These are phyloP conservation scores for Lobosporangium transversale DNA, from an alignment of 192 early-diverging fungal species.

Conservation along the genomic window DNA sequence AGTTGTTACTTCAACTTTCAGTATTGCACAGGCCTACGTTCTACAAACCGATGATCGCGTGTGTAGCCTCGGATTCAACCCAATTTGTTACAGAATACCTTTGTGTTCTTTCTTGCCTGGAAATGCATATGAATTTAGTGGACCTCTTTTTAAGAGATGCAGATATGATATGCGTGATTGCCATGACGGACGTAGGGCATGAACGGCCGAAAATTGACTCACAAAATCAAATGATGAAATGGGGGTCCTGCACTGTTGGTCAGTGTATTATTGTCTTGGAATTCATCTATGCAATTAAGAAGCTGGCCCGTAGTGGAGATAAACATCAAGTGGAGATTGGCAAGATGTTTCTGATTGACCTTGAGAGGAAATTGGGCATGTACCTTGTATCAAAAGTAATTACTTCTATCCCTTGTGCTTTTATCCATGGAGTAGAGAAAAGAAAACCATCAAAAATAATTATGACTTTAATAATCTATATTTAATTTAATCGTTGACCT, in stretches of 20 bases:
- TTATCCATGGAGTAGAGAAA: too few species aligned
- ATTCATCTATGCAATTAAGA: slow-evolving; percentile 61
- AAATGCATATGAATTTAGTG: slow-evolving; percentile 57
- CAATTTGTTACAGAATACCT: slow-evolving; percentile 55
- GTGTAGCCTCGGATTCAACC: slow-evolving; percentile 61
- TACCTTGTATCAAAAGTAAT: slow-evolving; percentile 53
- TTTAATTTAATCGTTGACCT: too few species aligned
- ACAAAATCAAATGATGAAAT: slow-evolving; percentile 24
- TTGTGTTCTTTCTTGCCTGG: slow-evolving; percentile 53
- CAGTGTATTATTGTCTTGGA: slow-evolving; percentile 63
- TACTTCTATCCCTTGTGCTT: neutral
- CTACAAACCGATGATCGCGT: slow-evolving; percentile 64
- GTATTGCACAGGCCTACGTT: slow-evolving; percentile 45
- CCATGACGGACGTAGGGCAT: slow-evolving; percentile 63
- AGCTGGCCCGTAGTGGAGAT: slow-evolving; percentile 44
- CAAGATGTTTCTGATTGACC: slow-evolving; percentile 66
- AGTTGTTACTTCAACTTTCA: slow-evolving; percentile 53
- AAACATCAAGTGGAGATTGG: slow-evolving; percentile 59
- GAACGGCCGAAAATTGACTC: slow-evolving; percentile 22
- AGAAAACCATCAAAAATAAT: too few species aligned
- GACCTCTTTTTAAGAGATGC: slow-evolving; percentile 66
- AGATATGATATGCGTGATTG: slow-evolving; percentile 64
- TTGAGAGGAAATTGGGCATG: slow-evolving; percentile 61
- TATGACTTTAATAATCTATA: slow-evolving; percentile 16
- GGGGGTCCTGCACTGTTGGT: slow-evolving; percentile 65